Evolutionary conservation across 768 basidiomycete genomes (phyloP).

Genomic region (Coprinellus micaceus): DNA sequence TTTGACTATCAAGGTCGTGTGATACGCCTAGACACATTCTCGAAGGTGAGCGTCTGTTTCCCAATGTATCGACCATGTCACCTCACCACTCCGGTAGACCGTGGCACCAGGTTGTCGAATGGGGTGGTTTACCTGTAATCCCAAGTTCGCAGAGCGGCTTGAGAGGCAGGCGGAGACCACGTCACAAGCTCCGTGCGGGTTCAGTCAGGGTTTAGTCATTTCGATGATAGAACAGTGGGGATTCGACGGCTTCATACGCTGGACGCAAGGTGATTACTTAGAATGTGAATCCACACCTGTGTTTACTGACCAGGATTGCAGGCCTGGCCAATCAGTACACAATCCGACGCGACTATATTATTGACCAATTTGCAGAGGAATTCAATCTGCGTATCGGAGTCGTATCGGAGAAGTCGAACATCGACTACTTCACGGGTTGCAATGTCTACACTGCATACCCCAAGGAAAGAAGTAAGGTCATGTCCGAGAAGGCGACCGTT

Average conservation of each 20-base stretch:
- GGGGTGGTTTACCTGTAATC: slow-evolving; percentile 78
- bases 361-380: slow-evolving; percentile 60
- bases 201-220: slow-evolving; percentile 47
- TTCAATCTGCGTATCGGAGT: slow-evolving; percentile 52
- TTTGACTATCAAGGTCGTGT: slow-evolving; percentile 81
- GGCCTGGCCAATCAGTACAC: slow-evolving; percentile 55
- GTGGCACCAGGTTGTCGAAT: slow-evolving; percentile 74
- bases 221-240: slow-evolving; percentile 59
- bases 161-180: slow-evolving; percentile 66
- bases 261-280: slow-evolving; percentile 57
- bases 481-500: slow-evolving; percentile 13
- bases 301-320: slow-evolving; percentile 17
- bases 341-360: slow-evolving; percentile 54
- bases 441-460: slow-evolving; percentile 33
- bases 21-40: slow-evolving; percentile 77
- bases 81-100: slow-evolving; percentile 39
- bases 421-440: slow-evolving; percentile 27
- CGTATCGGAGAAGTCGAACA: slow-evolving; percentile 15
- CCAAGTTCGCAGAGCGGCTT: slow-evolving; percentile 71
- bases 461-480: neutral
- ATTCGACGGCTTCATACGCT: slow-evolving; percentile 68
- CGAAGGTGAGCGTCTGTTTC: slow-evolving; percentile 44
- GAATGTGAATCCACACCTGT: neutral
- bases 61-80: neutral
- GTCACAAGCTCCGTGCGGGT: slow-evolving; percentile 70